Base-by-base conservation (phyloP, 352 stramenopile species). In the Blastocystis sp. region DNA sequence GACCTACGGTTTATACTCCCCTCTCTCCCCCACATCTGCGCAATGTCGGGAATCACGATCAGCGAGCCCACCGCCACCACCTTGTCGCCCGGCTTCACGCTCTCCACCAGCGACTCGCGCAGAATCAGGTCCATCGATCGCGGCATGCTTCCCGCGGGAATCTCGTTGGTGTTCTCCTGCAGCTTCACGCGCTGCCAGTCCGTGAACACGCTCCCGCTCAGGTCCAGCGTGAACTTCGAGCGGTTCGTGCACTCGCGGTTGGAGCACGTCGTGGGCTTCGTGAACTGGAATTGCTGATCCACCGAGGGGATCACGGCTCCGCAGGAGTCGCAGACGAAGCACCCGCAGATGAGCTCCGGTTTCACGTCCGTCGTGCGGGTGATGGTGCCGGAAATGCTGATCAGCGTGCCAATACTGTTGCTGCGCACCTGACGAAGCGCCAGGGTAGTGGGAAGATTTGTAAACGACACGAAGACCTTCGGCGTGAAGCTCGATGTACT, bases 181-280 rank as follows among this genome's bases (percentile, higher is more conserved):
- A 99, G 93, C 89, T 97, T 96, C 45, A 98, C 92, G 90, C 98
- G 92, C 91, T 99, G 96, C 90, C 99, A 99, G 92, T 99, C 96
- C 2, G 93, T 97, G 92, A 98, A 99, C 42, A 96, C 90, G 89
- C 95, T 98, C 10, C 95, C 94, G 90, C 99, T 99, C 91, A 98
- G 96, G 61, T 98, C 91, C 76, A 99, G 6, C 62, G 24, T 93
- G 87, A 96, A 92, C 93, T 98, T 98, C 65, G 94, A 95, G 91
- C 95, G 90, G 21, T 14, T 3, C n/a, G 93, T 93, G 17, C 19
- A 62, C 52, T 94, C 91, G 90, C 96, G 99, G 79, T 92, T 89
- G 14, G 77, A 69, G 89, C 95, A 98, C 48, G 89, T 82, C 1
- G 91, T 93, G 19, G 97, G 97, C 92, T 99, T 96, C 40, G 97